These are phyloP conservation scores for Diaporthe citriasiana DNA, from an alignment of 2,329 filamentous ascomycete species.

Conservation along the genomic window DNA sequence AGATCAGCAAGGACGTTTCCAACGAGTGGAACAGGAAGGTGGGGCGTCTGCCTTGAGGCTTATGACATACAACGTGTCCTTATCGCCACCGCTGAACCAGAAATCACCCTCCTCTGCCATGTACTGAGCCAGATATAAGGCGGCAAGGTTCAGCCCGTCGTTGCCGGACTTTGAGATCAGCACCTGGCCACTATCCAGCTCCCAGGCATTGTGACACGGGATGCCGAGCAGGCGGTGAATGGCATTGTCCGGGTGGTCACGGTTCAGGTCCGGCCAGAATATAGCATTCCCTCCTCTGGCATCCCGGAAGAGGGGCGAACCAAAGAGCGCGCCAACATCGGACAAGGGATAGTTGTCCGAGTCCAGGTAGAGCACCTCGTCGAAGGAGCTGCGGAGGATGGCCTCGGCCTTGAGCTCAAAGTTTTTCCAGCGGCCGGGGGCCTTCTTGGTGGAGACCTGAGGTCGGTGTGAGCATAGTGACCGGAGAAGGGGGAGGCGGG, in stretches of 20 bases:
- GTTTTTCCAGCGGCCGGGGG: slow-evolving; percentile 41
- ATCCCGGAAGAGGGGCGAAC: slow-evolving; percentile 33
- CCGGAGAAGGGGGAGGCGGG: too few species aligned
- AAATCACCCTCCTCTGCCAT: slow-evolving; percentile 41
- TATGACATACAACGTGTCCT: slow-evolving; percentile 40
- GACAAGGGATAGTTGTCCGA: slow-evolving; percentile 42
- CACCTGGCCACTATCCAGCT: slow-evolving; percentile 42
- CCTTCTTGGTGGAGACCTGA: slow-evolving; percentile 40
- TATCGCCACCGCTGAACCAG: slow-evolving; percentile 42
- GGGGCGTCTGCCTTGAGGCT: background rate
- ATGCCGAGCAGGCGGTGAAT: slow-evolving; percentile 40
- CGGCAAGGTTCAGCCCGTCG: slow-evolving; percentile 39
- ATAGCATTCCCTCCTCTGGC: slow-evolving; percentile 30
- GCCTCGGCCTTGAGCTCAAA: slow-evolving; percentile 43
- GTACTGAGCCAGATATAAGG: slow-evolving; percentile 38
- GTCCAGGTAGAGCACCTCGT: slow-evolving; percentile 43
- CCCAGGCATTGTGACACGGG: slow-evolving; percentile 41
- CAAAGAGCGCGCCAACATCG: slow-evolving; percentile 31
- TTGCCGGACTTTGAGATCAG: slow-evolving; percentile 41
- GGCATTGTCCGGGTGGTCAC: slow-evolving; percentile 42
- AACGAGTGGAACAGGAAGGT: background rate
- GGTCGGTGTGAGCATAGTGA: background rate
- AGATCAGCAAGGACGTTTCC: background rate
- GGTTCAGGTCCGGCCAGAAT: slow-evolving; percentile 42
- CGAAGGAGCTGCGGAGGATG: slow-evolving; percentile 39